Evolutionary conservation across 164 flowering plant genomes (phyloP).

Genomic region (Tetrastigma voinierianum): DNA sequence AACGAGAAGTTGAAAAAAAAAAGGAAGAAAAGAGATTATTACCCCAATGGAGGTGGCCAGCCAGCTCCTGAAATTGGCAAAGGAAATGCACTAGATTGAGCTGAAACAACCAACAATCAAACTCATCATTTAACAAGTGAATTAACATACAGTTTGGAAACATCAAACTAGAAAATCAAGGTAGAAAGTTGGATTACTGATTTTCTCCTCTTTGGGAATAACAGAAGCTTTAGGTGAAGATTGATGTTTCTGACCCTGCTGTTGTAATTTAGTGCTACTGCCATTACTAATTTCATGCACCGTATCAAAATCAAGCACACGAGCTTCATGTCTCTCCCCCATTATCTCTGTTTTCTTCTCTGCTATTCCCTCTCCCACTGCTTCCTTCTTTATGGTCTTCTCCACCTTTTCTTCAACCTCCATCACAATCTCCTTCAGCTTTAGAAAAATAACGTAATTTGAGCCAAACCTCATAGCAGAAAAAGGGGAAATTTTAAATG

Average conservation of each 20-base stretch:
- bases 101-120: conserved; percentile 18
- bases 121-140: background rate
- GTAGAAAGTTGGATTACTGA: conserved; percentile 7
- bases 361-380: background rate
- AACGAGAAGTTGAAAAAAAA: background rate
- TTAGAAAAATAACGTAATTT: background rate
- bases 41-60: conserved; percentile 42
- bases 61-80: conserved; percentile 21
- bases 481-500: background rate
- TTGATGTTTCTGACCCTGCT: conserved; percentile 5
- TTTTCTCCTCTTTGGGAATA: conserved; percentile 13
- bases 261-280: background rate
- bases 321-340: background rate
- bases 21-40: background rate
- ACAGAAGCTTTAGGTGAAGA: background rate
- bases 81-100: conserved; percentile 22
- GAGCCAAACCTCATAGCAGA: background rate
- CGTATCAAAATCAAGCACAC: conserved; percentile 17
- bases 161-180: background rate
- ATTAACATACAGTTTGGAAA: background rate
- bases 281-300: conserved; percentile 7
- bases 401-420: conserved; percentile 10
- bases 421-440: conserved; percentile 5
- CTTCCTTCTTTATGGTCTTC: conserved; percentile 4
- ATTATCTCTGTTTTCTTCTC: conserved; percentile 3